Percentiles rank a stretch among this genome's conserved stretches.
phyloP scores from a whole-genome alignment of 2,329 filamentous ascomycete species.

The Sclerotinia subarctica region DNA sequence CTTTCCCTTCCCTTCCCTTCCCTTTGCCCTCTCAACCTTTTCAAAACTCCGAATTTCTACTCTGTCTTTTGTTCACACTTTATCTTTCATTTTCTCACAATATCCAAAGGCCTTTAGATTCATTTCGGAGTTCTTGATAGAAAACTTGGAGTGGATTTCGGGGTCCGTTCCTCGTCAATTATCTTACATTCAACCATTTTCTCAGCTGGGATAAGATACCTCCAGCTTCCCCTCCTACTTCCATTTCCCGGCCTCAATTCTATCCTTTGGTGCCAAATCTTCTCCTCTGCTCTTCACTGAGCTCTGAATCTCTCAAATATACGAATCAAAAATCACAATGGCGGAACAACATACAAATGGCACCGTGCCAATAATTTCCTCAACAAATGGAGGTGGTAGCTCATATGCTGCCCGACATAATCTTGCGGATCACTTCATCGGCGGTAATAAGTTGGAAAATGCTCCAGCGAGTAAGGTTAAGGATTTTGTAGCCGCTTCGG shows the following conservation, averaged over 20 bases:
- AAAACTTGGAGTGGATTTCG: background rate
- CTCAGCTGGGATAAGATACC: slow-evolving; percentile 14
- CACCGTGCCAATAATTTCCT: slow-evolving; percentile 46
- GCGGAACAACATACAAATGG: slow-evolving; percentile 33
- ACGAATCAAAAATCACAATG: slow-evolving; percentile 3
- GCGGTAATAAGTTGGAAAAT: slow-evolving; percentile 81
- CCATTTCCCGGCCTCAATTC: slow-evolving; percentile 11
- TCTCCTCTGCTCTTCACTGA: slow-evolving; percentile 33
- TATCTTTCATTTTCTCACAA: background rate
- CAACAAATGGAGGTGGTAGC: slow-evolving; percentile 54
- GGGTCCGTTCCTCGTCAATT: background rate
- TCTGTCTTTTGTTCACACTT: background rate
- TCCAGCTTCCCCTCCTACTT: slow-evolving; percentile 3
- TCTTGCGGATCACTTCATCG: slow-evolving; percentile 91
- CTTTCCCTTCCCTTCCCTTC: background rate
- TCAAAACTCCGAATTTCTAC: background rate
- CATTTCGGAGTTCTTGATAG: background rate
- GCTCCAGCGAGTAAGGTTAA: slow-evolving; percentile 85
- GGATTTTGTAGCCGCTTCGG: slow-evolving; percentile 87
- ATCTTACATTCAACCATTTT: slow-evolving; percentile 20
- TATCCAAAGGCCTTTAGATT: background rate
- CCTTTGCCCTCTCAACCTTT: slow-evolving; percentile 1
- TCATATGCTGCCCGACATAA: slow-evolving; percentile 79
- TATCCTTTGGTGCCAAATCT: slow-evolving; percentile 30
- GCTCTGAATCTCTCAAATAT: slow-evolving; percentile 20